Base-by-base conservation (phyloP, 2,329 filamentous ascomycete species). In the Talaromyces sp. region DNA sequence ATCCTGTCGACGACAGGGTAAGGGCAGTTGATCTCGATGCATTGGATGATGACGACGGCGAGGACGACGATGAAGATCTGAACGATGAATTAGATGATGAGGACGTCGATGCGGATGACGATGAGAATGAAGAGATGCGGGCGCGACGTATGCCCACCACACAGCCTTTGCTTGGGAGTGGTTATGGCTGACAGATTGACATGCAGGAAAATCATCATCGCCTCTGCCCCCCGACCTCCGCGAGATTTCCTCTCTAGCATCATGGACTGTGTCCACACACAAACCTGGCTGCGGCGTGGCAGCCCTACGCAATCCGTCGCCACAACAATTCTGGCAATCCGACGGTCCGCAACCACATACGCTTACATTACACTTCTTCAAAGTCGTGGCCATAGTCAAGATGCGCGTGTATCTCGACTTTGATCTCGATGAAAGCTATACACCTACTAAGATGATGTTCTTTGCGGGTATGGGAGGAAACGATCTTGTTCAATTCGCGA, bases 391-490 rank as follows among this genome's bases (percentile, higher is more conserved):
- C 62, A 67, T 86, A 73, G 67, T 84, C 67, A 72, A 82, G 67
- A 70, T 85, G 74, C 64, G 82, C 69, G 67, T 83, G 57, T 77
- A 89, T 68, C 87, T 99, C 50, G 93, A 99, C 78, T 96, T 96
- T 75, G 88, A 89, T 66, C 86, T 91, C 60, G 95, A 99, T 76
- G 95, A 99, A 77, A 95, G 90, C 48, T 99, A 99, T 75, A 99
- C 95, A 2, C 95, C 95, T 0, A 98, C 93, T 1, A 91, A 92
- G 70, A 96, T 99, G 70, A 81, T 90, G 54, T 92, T 98, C 72
- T 86, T 89, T 40, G 93, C 93, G 0, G 95, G 95, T 12, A 96
- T 92, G 66, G 92, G 92, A 50, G 89, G 92, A 67, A 95, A 98
- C 75, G 92, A 96, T 71, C 85, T 98, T 9, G 89, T 96, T 60